Conservation (phyloP, 169 alveolate genomes). For the Eimeria maxima region DNA sequence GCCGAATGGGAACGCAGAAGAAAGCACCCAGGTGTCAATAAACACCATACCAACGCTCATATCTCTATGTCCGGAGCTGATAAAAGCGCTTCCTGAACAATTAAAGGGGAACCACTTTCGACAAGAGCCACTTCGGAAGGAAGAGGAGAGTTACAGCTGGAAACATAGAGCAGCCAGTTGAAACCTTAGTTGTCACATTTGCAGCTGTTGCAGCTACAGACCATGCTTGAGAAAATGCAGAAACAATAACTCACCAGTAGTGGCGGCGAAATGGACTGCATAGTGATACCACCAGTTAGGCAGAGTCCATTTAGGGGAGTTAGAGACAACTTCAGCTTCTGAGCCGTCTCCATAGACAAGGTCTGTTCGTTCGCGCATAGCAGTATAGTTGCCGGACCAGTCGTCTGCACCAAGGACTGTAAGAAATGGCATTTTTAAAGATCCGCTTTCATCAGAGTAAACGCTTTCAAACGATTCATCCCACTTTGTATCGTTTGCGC, state of each 20-base stretch:
- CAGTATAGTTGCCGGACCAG: conserved; percentile 92
- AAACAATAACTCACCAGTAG: conserved; percentile 85
- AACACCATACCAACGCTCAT: conserved; percentile 92
- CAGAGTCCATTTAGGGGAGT: conserved; percentile 93
- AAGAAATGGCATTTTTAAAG: conserved; percentile 91
- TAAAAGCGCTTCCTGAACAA: conserved; percentile 82
- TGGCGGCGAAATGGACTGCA: conserved; percentile 90
- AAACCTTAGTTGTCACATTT: background rate
- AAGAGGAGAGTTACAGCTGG: background rate
- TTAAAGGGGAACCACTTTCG: conserved; percentile 51
- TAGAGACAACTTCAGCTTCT: conserved; percentile 48
- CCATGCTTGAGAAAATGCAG: background rate
- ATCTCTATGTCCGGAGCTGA: conserved; percentile 87
- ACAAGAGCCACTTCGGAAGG: background rate
- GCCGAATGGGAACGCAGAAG: conserved; percentile 91
- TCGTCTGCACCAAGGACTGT: conserved; percentile 93
- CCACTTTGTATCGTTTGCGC: conserved; percentile 90
- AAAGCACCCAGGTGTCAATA: conserved; percentile 95
- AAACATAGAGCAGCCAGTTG: background rate
- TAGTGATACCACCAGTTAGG: conserved; percentile 96
- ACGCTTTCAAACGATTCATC: conserved; percentile 88
- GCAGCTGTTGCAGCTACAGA: background rate
- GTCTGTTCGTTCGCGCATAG: conserved; percentile 89
- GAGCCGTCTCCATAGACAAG: conserved; percentile 87
- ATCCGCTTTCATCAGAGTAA: conserved; percentile 90